phyloP scores from a whole-genome alignment of 345 rosid genomes.

The Garcia nutans region DNA sequence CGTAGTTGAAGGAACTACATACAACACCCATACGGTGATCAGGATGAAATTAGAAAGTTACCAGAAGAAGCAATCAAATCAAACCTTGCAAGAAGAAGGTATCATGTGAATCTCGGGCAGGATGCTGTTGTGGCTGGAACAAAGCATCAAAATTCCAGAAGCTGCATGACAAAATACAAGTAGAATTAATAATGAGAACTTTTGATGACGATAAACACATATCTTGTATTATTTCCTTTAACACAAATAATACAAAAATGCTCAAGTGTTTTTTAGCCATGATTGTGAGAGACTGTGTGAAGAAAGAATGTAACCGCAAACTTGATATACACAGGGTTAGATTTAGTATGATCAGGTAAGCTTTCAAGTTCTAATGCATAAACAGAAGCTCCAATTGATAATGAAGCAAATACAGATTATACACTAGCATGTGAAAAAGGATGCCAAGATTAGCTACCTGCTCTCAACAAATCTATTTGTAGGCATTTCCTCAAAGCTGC shows the following conservation, averaged over 20 bases:
- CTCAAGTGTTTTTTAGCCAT: not conserved
- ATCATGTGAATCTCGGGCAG: slow-evolving; percentile 98
- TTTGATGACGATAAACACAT: not conserved
- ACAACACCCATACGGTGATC: slow-evolving; percentile 15
- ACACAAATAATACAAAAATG: not conserved
- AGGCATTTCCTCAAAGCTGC: slow-evolving; percentile 96
- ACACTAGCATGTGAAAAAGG: not conserved
- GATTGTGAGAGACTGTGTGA: no score
- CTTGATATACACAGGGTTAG: not conserved
- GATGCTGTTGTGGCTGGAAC: slow-evolving; percentile 98
- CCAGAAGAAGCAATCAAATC: slow-evolving; percentile 9
- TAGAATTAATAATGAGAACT: not conserved
- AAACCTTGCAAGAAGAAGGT: slow-evolving; percentile 83
- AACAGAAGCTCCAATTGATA: slow-evolving; percentile 12
- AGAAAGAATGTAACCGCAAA: not conserved
- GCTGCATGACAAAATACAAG: slow-evolving; percentile 41
- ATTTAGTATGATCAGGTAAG: not conserved
- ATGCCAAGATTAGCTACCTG: slow-evolving; percentile 50
- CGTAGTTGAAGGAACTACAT: slow-evolving; percentile 78
- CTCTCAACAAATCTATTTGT: slow-evolving; percentile 92
- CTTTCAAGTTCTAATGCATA: not conserved
- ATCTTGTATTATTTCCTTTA: not conserved
- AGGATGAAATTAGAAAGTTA: slow-evolving; percentile 13
- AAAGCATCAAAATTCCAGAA: slow-evolving; percentile 98
- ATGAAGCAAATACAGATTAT: slow-evolving; percentile 1